These are phyloP conservation scores for Russula sp. DNA, from an alignment of 768 basidiomycete genomes.

Conservation along the genomic window DNA sequence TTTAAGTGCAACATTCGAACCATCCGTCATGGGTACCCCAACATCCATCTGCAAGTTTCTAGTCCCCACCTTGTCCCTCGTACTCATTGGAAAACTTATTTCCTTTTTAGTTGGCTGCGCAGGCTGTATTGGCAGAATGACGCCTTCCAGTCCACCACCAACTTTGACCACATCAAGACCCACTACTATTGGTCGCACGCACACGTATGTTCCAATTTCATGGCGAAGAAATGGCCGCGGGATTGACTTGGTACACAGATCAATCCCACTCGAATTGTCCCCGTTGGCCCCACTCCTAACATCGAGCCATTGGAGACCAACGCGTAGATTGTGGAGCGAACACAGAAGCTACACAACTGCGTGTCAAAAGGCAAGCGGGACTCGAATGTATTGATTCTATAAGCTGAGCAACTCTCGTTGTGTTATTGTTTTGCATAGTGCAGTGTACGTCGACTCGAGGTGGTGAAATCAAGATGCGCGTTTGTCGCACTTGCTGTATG, in stretches of 20 bases:
- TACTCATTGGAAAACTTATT: neutral
- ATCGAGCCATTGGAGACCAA: constrained; percentile 47
- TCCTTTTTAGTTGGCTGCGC: constrained; percentile 58
- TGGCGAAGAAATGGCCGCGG: neutral
- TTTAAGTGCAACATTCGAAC: constrained; percentile 92
- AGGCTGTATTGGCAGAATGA: constrained; percentile 87
- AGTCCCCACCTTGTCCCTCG: neutral
- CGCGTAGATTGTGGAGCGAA: neutral
- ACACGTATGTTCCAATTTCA: neutral
- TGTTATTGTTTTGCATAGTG: neutral
- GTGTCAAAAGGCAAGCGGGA: neutral
- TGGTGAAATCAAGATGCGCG: neutral
- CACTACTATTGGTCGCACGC: constrained; percentile 65
- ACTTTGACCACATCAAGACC: constrained; percentile 85
- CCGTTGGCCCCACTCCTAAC: constrained; percentile 64
- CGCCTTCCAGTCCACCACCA: constrained; percentile 81
- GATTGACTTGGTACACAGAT: constrained; percentile 39
- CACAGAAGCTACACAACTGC: neutral
- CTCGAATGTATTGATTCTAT: neutral
- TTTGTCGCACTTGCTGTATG: neutral
- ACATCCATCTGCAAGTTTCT: constrained; percentile 52
- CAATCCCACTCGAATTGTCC: constrained; percentile 73
- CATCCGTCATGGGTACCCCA: constrained; percentile 84
- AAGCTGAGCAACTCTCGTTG: neutral
- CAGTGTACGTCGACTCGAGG: neutral